These are phyloP conservation scores for Xylaria sp. DNA, from an alignment of 2,329 filamentous ascomycete species.

Conservation along the genomic window DNA sequence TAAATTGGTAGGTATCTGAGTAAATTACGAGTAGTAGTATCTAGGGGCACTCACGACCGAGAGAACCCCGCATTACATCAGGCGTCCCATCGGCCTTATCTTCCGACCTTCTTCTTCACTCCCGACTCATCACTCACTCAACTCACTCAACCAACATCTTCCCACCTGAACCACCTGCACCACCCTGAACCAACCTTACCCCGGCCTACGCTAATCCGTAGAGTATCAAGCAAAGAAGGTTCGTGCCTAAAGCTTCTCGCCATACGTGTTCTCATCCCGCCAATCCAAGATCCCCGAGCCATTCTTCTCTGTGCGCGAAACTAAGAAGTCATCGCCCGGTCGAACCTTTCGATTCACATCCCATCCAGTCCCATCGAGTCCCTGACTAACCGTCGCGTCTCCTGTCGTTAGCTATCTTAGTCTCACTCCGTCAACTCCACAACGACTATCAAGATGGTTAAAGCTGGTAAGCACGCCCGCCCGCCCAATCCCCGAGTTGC, in stretches of 20 bases:
- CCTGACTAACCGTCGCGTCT: conserved; percentile 2
- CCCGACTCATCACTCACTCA: neutral
- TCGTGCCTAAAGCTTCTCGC: conserved; percentile 4
- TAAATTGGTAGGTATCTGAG: conserved; percentile 1
- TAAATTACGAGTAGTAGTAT: neutral
- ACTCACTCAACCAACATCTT: neutral
- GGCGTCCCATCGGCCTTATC: neutral
- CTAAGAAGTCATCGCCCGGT: neutral
- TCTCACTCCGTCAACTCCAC: conserved; percentile 25
- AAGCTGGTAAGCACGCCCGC: conserved; percentile 46
- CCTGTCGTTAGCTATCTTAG: conserved; percentile 9
- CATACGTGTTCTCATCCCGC: neutral
- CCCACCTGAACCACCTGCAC: too few species aligned
- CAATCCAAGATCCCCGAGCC: neutral
- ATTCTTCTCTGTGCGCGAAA: neutral
- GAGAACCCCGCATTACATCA: conserved; percentile 17
- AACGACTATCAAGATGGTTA: conserved; percentile 46
- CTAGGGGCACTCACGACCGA: neutral
- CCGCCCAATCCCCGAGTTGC: neutral
- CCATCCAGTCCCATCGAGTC: too few species aligned
- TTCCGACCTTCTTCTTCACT: neutral
- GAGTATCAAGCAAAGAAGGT: conserved; percentile 3
- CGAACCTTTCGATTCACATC: neutral
- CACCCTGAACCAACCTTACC: neutral
- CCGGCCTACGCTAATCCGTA: conserved; percentile 2